Percentiles rank a stretch among this genome's conserved stretches.
Conservation (phyloP, 2,329 filamentous ascomycete genomes). For the Penicillium carneum region DNA sequence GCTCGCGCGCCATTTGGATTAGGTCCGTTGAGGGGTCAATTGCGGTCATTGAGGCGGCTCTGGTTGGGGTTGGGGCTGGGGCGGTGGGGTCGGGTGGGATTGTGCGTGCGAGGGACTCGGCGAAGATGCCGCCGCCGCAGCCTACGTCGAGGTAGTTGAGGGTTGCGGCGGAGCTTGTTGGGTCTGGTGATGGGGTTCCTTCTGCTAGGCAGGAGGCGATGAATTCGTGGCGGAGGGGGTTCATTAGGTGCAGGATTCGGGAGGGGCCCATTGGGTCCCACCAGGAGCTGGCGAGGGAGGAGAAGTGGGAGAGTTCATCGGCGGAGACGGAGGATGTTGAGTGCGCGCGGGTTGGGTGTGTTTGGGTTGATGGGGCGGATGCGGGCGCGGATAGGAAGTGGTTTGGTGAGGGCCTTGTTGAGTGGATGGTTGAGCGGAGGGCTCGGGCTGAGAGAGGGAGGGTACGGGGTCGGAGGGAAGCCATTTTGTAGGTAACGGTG, state of each 20-base stretch:
- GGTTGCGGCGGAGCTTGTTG: slow-evolving; percentile 36
- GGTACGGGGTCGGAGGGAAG: slow-evolving; percentile 17
- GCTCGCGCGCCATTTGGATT: slow-evolving; percentile 71
- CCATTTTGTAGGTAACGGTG: slow-evolving; percentile 19
- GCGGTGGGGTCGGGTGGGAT: slow-evolving; percentile 39
- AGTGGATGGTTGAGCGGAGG: slow-evolving; percentile 15
- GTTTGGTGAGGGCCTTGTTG: slow-evolving; percentile 10
- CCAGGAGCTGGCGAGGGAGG: slow-evolving; percentile 89
- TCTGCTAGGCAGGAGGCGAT: slow-evolving; percentile 74
- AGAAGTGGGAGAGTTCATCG: slow-evolving; percentile 92
- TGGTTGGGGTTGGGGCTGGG: slow-evolving; percentile 42
- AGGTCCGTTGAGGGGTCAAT: slow-evolving; percentile 55
- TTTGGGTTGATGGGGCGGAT: slow-evolving; percentile 1
- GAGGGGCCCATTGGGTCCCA: slow-evolving; percentile 96
- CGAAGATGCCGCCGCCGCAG: slow-evolving; percentile 95
- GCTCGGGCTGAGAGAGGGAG: slow-evolving; percentile 22
- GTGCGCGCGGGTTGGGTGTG: slow-evolving; percentile 34
- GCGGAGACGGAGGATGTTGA: slow-evolving; percentile 77
- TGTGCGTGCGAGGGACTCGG: slow-evolving; percentile 67
- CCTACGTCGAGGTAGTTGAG: slow-evolving; percentile 84
- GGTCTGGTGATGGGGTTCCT: slow-evolving; percentile 53
- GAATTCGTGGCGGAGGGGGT: slow-evolving; percentile 93
- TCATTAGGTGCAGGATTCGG: slow-evolving; percentile 94
- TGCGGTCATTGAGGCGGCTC: slow-evolving; percentile 53
- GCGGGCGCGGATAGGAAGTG: slow-evolving; percentile 5